phyloP scores from a whole-genome alignment of 2,329 filamentous ascomycete species.

The Botrytis aclada region DNA sequence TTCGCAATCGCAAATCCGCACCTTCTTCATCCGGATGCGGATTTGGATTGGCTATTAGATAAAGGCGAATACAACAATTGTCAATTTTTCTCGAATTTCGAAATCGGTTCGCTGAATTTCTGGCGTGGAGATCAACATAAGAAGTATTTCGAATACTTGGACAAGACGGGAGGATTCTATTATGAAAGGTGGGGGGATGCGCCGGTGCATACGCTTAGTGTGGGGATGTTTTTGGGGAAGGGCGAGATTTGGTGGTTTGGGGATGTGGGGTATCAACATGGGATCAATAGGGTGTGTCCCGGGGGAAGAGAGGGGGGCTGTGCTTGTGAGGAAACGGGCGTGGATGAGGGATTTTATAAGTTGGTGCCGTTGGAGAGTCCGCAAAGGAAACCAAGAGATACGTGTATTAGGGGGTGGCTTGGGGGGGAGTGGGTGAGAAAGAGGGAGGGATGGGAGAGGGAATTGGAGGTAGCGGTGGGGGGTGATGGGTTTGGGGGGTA shows the following conservation, averaged over 20 bases:
- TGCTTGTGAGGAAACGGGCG: constrained; percentile 43
- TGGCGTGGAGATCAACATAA: constrained; percentile 69
- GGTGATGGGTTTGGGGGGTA: constrained; percentile 47
- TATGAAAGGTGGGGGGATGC: constrained; percentile 98
- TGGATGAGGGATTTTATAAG: constrained; percentile 48
- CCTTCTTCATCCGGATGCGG: constrained; percentile 77
- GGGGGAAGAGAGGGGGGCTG: constrained; percentile 36
- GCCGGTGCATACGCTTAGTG: constrained; percentile 92
- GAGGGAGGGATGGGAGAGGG: constrained; percentile 43
- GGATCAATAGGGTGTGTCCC: constrained; percentile 44
- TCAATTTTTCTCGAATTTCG: constrained; percentile 99
- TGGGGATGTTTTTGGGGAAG: constrained; percentile 79
- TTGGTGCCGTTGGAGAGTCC: constrained; percentile 47
- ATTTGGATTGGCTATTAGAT: constrained; percentile 83
- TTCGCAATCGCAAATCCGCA: constrained; percentile 87
- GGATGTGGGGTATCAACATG: constrained; percentile 95
- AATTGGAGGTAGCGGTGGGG: constrained; percentile 42
- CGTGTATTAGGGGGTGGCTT: constrained; percentile 47
- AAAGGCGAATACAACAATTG: constrained; percentile 93
- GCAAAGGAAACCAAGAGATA: constrained; percentile 46
- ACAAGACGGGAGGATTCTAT: constrained; percentile 91
- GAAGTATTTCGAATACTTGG: constrained; percentile 85
- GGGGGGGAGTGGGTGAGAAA: constrained; percentile 45
- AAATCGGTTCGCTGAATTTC: constrained; percentile 89
- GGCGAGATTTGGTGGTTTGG: constrained; percentile 96